A percentile compares a stretch with the other conserved stretches of the same genome.
phyloP scores from a whole-genome alignment of 2,329 filamentous ascomycete genomes.

The Ustulina deusta region DNA sequence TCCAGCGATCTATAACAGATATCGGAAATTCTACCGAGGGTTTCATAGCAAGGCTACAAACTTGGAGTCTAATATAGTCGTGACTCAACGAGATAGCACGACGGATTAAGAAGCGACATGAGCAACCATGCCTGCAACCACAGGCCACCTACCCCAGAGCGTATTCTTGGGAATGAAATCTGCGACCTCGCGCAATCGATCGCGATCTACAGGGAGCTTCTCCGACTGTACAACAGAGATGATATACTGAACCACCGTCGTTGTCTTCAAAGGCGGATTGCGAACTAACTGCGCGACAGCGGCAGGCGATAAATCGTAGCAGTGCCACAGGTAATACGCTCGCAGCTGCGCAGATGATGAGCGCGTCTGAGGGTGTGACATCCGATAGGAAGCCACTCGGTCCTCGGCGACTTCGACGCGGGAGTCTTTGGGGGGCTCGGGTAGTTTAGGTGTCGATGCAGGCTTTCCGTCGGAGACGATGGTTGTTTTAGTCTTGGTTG shows the following conservation, averaged over 20 bases:
- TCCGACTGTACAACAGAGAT: conserved; percentile 66
- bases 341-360: conserved; percentile 57
- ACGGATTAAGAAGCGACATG: background rate
- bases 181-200: conserved; percentile 60
- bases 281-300: conserved; percentile 68
- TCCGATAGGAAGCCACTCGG: conserved; percentile 54
- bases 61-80: background rate
- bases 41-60: background rate
- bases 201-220: conserved; percentile 59
- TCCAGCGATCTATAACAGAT: background rate
- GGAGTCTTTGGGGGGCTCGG: conserved; percentile 52
- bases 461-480: conserved; percentile 25
- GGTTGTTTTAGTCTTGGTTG: conserved; percentile 1
- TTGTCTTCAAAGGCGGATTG: conserved; percentile 67
- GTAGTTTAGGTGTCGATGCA: conserved; percentile 1
- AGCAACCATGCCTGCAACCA: conserved; percentile 11
- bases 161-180: conserved; percentile 46
- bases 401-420: conserved; percentile 59
- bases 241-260: conserved; percentile 71
- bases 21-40: background rate
- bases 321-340: conserved; percentile 75
- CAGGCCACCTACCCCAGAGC: conserved; percentile 30
- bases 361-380: conserved; percentile 42
- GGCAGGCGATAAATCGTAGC: conserved; percentile 61
- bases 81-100: background rate